Evolutionary conservation across 139 green algal genomes (phyloP).

Genomic region (Chlorella vulgaris): DNA sequence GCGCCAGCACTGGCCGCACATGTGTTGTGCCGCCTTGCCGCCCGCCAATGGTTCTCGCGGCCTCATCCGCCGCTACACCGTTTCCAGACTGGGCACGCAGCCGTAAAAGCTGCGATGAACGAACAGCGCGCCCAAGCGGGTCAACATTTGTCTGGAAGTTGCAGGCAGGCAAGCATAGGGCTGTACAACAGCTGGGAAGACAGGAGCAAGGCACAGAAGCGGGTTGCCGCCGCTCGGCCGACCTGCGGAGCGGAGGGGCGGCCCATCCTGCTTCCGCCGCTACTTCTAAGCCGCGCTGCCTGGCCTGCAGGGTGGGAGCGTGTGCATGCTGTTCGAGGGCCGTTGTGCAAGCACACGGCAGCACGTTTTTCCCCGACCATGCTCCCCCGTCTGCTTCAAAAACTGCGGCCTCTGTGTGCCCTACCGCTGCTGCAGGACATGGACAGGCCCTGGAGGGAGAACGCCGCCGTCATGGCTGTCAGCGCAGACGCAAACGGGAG

Average conservation of each 20-base stretch:
- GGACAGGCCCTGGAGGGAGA: conserved; percentile 5
- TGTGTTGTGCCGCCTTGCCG: no score
- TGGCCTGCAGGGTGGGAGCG: no score
- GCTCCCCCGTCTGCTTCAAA: neutral
- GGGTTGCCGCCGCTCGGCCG: neutral
- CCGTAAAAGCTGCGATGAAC: neutral
- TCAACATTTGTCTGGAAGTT: neutral
- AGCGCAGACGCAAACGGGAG: neutral
- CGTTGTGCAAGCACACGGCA: no score
- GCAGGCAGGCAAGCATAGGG: neutral
- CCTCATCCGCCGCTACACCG: conserved; percentile 6
- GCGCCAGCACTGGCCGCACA: conserved; percentile 18
- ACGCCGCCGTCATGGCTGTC: conserved; percentile 6
- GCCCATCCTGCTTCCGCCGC: neutral
- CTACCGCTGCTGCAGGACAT: neutral
- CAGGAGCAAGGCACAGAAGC: neutral
- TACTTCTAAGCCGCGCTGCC: neutral
- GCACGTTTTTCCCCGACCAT: neutral
- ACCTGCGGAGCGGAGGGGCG: conserved; percentile 3
- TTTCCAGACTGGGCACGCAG: conserved; percentile 16
- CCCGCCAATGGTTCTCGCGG: neutral
- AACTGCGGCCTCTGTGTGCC: neutral
- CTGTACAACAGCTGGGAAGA: neutral
- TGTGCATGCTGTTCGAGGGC: no score
- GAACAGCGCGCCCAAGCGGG: neutral